Evolutionary conservation across 2,329 filamentous ascomycete species (phyloP), one percentile per base, ranked within the genome.

Genomic region (Talaromyces funiculosus): DNA sequence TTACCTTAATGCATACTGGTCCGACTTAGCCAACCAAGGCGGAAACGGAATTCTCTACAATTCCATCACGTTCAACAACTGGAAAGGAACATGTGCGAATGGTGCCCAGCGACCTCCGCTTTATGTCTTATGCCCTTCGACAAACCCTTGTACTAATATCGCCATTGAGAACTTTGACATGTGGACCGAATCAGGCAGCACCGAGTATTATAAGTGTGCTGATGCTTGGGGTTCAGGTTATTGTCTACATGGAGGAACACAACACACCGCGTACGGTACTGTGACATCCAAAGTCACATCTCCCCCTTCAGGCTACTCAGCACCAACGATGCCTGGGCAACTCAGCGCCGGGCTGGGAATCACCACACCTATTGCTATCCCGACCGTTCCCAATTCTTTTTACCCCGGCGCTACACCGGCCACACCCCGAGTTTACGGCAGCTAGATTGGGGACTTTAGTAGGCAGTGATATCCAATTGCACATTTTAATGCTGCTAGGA

Each of bases 171-270:
- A 60, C 38, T 60, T 54, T 43, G 38, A 24, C 12, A 60, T 60
- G 51, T 60, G 58, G 58, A 60, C 58, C n/a, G 58, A 60, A 18
- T 60, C 58, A 8, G 58, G 58, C 20, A 60, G 40, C 29, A 54
- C 37, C 16, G 58, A 60, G 40, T 60, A 60, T 37, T 60, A 60
- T 51, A 60, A 60, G 40, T 60, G 58, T 35, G 58, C 58, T 14
- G 51, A 60, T 55, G 58, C 58, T 22, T 60, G 58, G 58, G 58
- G 58, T n/a, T 38, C 38, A 10, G 58, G 58, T 20, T 60, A 60
- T 54, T 60, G 58, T 37, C 40, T 60, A 14, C 37, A 60, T 37
- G 49, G 4, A 45, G 58, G 58, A 40, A 35, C 58, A 47, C 47
- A 54, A 8, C 58, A 60, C 42, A 60, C 58, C 1, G 22, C 37